Evolutionary conservation across 257 asterid genomes (phyloP).

Genomic region (Nemophila menziesii): DNA sequence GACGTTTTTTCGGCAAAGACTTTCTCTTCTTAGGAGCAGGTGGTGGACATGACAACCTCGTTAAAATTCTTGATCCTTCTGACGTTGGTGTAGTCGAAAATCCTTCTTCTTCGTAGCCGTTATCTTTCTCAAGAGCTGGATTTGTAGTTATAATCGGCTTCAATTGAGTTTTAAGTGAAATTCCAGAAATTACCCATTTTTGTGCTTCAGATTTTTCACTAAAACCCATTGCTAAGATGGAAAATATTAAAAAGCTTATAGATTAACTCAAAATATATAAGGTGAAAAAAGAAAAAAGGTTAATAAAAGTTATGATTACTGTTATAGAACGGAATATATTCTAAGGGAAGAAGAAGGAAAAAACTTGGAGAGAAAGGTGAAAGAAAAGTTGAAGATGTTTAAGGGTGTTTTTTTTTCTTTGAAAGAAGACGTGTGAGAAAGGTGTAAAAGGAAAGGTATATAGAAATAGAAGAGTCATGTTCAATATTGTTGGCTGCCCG

Average conservation of each 20-base stretch:
- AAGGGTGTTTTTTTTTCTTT: not conserved
- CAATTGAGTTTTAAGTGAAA: constrained; percentile 20
- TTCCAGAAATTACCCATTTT: constrained; percentile 29
- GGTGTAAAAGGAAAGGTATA: not conserved
- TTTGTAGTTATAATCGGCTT: constrained; percentile 18
- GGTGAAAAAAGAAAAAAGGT: not conserved
- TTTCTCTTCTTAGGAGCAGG: constrained; percentile 40
- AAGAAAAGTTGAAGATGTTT: not conserved
- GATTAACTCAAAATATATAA: not conserved
- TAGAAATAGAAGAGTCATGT: constrained; percentile 13
- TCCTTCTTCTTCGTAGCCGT: constrained; percentile 9
- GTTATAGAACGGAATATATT: constrained; percentile 9
- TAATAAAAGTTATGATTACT: not conserved
- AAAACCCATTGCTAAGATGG: constrained; percentile 4
- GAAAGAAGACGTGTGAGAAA: not conserved
- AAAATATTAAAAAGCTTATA: not conserved
- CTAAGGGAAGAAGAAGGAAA: constrained; percentile 8
- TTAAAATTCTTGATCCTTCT: constrained; percentile 23
- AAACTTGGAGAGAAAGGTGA: constrained; percentile 12
- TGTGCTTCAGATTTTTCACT: constrained; percentile 18
- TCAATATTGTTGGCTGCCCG: constrained; percentile 1
- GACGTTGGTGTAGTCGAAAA: constrained; percentile 30
- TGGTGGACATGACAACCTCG: constrained; percentile 25
- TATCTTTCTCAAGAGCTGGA: not conserved
- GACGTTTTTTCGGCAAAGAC: constrained; percentile 23